Percentiles rank a stretch among this genome's conserved stretches.
These are phyloP conservation scores for Phialophora verrucosa DNA, from an alignment of 2,329 filamentous ascomycete genomes.

Conservation along the genomic window DNA sequence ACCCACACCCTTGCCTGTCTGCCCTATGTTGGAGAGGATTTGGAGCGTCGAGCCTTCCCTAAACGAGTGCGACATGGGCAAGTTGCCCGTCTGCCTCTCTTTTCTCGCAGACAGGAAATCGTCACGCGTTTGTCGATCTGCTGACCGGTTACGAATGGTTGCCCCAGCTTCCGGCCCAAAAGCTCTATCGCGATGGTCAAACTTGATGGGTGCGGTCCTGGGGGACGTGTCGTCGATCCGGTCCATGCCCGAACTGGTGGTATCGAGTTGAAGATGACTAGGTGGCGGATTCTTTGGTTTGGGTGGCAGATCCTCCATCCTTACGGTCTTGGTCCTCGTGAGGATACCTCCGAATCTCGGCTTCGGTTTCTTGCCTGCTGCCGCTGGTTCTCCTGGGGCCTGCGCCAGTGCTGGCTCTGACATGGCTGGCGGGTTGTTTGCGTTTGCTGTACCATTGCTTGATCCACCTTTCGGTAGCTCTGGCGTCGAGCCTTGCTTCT, in stretches of 20 bases:
- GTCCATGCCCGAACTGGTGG: conserved; percentile 41
- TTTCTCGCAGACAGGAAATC: conserved; percentile 36
- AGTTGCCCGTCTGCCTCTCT: conserved; percentile 28
- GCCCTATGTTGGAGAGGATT: conserved; percentile 76
- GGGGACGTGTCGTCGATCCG: conserved; percentile 38
- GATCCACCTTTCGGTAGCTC: conserved; percentile 47
- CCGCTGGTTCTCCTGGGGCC: conserved; percentile 13
- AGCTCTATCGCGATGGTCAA: conserved; percentile 65
- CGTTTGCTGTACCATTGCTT: conserved; percentile 33
- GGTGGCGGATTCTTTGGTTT: conserved; percentile 29
- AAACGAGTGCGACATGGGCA: conserved; percentile 54
- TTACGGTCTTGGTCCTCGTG: conserved; percentile 53
- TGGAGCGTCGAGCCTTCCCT: conserved; percentile 66
- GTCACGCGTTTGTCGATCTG: conserved; percentile 62
- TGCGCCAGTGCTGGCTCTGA: conserved; percentile 13
- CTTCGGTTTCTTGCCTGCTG: conserved; percentile 49
- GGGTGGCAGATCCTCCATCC: conserved; percentile 46
- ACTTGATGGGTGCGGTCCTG: conserved; percentile 65
- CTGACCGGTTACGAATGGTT: conserved; percentile 71
- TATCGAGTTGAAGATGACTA: conserved; percentile 35
- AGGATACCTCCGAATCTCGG: conserved; percentile 54
- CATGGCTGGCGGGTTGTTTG: conserved; percentile 12
- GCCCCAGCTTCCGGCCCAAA: conserved; percentile 71
- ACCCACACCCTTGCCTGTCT: conserved; percentile 73
- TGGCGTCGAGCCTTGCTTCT: conserved; percentile 50